phyloP scores from a whole-genome alignment of 495 filamentous ascomycete species.

The Xylaria venustula region DNA sequence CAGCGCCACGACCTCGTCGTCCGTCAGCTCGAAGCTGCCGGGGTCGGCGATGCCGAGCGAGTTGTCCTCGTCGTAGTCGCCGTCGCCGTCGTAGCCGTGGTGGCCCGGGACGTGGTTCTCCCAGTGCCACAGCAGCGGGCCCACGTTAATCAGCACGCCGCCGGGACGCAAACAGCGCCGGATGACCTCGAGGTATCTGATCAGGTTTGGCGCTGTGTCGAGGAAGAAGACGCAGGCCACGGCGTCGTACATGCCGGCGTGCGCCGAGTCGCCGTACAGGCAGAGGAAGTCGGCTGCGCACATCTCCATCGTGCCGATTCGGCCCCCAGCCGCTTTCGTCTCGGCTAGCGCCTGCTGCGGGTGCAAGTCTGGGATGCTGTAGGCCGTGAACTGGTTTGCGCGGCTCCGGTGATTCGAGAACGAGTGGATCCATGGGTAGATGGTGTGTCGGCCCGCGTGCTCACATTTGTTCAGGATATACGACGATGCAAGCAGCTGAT shows the following conservation, averaged over 20 bases:
- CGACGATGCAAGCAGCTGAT: conserved; percentile 81
- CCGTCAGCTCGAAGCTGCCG: conserved; percentile 79
- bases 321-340: conserved; percentile 20
- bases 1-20: conserved; percentile 80
- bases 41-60: conserved; percentile 67
- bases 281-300: conserved; percentile 79
- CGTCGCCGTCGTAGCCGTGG: conserved; percentile 43
- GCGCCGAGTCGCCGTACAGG: conserved; percentile 61
- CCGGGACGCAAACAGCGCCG: conserved; percentile 71
- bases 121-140: conserved; percentile 90
- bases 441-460: conserved; percentile 51
- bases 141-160: conserved; percentile 85
- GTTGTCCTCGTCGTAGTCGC: conserved; percentile 41
- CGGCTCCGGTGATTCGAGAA: conserved; percentile 77
- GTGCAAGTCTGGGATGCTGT: conserved; percentile 76
- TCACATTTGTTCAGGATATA: conserved; percentile 73
- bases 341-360: conserved; percentile 55
- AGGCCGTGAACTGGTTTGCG: conserved; percentile 66
- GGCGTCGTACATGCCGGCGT: conserved; percentile 67
- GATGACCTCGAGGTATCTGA: conserved; percentile 83
- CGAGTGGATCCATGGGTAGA: conserved; percentile 77
- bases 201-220: conserved; percentile 90
- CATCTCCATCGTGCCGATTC: conserved; percentile 75
- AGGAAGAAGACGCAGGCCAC: conserved; percentile 93
- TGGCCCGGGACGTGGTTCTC: conserved; percentile 53